A percentile compares a stretch with the other conserved stretches of the same genome.
phyloP scores from a whole-genome alignment of 805 yeast species.

The Candida gorgasii region DNA sequence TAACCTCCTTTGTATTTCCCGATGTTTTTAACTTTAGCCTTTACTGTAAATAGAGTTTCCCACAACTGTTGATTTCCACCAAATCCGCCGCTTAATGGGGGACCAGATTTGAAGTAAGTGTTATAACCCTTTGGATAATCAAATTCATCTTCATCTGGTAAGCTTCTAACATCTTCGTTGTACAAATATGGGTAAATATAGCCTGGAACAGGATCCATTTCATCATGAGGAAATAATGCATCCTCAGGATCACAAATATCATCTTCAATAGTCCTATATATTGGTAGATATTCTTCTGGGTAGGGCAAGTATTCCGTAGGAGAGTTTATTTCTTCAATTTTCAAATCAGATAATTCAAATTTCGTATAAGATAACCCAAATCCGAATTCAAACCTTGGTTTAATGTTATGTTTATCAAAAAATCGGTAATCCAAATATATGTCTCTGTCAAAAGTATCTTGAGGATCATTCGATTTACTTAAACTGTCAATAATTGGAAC shows the following conservation, averaged over 20 bases:
- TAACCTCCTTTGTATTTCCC: slow-evolving; percentile 49
- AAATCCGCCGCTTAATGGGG: slow-evolving; percentile 49
- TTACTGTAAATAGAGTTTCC: slow-evolving; percentile 50
- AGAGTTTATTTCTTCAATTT: slow-evolving; percentile 41
- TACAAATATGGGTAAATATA: slow-evolving; percentile 56
- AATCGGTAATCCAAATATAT: slow-evolving; percentile 56
- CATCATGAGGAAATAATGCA: slow-evolving; percentile 53
- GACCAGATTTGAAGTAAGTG: slow-evolving; percentile 35
- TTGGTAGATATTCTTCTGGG: slow-evolving; percentile 48
- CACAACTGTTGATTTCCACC: slow-evolving; percentile 65
- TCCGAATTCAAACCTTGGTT: slow-evolving; percentile 63
- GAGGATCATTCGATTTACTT: slow-evolving; percentile 31
- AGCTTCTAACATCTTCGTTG: slow-evolving; percentile 32
- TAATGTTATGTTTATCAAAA: slow-evolving; percentile 56
- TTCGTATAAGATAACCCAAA: slow-evolving; percentile 59
- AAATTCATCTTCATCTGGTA: slow-evolving; percentile 37
- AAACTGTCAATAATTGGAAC: slow-evolving; percentile 45
- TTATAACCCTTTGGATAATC: slow-evolving; percentile 41
- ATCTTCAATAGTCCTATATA: slow-evolving; percentile 42
- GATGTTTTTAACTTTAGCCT: slow-evolving; percentile 47
- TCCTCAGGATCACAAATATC: slow-evolving; percentile 56
- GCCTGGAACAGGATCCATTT: slow-evolving; percentile 54
- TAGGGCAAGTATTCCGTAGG: slow-evolving; percentile 48
- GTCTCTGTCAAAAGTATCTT: slow-evolving; percentile 48
- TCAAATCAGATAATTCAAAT: slow-evolving; percentile 35